phyloP scores from a whole-genome alignment of 2,329 filamentous ascomycete species.

The Ophiocordyceps camponoti-leonardi region DNA sequence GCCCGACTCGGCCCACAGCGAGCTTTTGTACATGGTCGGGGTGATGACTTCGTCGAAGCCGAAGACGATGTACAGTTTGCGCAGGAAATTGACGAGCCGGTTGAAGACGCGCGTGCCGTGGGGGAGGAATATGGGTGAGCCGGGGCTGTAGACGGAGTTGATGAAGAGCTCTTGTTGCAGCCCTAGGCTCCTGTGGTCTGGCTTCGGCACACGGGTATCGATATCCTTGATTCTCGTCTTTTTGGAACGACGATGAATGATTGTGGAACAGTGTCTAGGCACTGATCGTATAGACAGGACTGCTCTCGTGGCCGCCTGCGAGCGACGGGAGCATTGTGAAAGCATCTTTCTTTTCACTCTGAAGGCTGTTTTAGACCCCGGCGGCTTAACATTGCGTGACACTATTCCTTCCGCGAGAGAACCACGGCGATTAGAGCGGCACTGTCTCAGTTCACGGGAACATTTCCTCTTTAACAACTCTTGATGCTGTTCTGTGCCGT shows the following conservation, averaged over 20 bases:
- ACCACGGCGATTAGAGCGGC: too few species aligned
- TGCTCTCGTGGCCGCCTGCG: background rate
- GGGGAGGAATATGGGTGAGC: constrained; percentile 70
- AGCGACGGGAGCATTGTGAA: background rate
- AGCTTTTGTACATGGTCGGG: constrained; percentile 79
- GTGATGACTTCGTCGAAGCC: constrained; percentile 82
- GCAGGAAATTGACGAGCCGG: constrained; percentile 63
- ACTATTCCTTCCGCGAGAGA: too few species aligned
- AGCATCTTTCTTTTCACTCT: background rate
- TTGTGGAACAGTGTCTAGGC: background rate
- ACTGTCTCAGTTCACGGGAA: too few species aligned
- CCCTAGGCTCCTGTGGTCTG: constrained; percentile 44
- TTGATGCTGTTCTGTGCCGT: too few species aligned
- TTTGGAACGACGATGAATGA: constrained; percentile 8
- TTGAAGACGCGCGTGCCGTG: constrained; percentile 73
- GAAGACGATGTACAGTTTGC: constrained; percentile 68
- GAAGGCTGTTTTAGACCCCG: too few species aligned
- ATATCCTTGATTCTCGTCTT: constrained; percentile 2
- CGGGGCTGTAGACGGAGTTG: constrained; percentile 63
- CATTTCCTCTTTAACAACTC: too few species aligned
- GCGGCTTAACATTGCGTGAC: too few species aligned
- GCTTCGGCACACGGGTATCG: constrained; percentile 13
- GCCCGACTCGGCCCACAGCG: constrained; percentile 70
- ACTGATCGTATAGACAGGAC: background rate
- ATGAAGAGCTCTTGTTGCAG: constrained; percentile 61